Evolutionary conservation across 1,284 basidiomycete species (phyloP).

Genomic region (Kalmanozyma brasiliensis): DNA sequence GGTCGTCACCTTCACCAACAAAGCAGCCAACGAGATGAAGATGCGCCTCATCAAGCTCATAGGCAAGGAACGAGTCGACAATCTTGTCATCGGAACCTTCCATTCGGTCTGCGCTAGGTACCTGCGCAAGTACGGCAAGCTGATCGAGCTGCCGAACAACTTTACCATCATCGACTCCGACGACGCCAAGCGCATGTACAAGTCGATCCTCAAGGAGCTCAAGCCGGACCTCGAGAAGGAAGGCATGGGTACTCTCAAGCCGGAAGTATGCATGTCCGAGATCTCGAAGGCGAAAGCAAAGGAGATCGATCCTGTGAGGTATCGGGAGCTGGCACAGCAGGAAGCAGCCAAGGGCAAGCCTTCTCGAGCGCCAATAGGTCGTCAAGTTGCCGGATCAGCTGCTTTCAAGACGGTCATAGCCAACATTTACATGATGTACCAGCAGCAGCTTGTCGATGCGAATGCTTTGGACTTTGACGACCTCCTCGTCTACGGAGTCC

Average conservation of each 20-base stretch:
- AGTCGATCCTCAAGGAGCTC: slow-evolving; percentile 74
- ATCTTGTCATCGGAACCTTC: slow-evolving; percentile 79
- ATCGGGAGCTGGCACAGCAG: slow-evolving; percentile 24
- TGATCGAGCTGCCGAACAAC: slow-evolving; percentile 77
- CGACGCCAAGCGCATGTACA: slow-evolving; percentile 80
- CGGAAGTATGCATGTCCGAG: slow-evolving; percentile 73
- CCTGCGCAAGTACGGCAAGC: slow-evolving; percentile 76
- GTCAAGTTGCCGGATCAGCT: slow-evolving; percentile 10
- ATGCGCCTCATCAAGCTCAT: slow-evolving; percentile 78
- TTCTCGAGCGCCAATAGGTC: slow-evolving; percentile 16
- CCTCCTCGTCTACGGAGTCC: slow-evolving; percentile 76
- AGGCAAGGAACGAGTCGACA: slow-evolving; percentile 74
- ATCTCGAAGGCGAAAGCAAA: slow-evolving; percentile 87
- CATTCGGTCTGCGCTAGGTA: slow-evolving; percentile 81
- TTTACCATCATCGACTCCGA: slow-evolving; percentile 86
- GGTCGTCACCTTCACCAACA: slow-evolving; percentile 74
- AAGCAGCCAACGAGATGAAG: slow-evolving; percentile 89
- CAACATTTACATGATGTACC: slow-evolving; percentile 78
- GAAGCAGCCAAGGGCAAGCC: slow-evolving; percentile 31
- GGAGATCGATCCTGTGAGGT: slow-evolving; percentile 67
- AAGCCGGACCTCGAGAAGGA: slow-evolving; percentile 70
- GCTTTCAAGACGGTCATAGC: slow-evolving; percentile 41
- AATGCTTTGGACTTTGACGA: slow-evolving; percentile 92
- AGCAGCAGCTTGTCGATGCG: slow-evolving; percentile 73
- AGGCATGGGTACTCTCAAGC: slow-evolving; percentile 73